Evolutionary conservation across 129 eudicot genomes (phyloP).

Genomic region (Artemisia tridentata): DNA sequence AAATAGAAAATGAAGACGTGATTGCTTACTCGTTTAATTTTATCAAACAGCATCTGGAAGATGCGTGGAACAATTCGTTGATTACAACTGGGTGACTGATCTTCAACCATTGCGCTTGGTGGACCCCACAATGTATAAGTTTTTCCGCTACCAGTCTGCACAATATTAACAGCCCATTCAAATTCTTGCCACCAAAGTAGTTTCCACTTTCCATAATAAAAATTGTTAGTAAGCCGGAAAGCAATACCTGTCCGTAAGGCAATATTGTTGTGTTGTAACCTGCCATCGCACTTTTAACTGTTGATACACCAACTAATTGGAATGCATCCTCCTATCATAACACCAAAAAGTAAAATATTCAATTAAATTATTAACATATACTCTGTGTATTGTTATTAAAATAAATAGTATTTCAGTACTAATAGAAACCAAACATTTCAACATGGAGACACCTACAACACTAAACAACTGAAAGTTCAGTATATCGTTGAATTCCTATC

Average conservation of each 20-base stretch:
- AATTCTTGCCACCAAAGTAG: slow-evolving; percentile 6
- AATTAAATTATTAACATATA: background rate
- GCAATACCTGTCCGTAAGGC: slow-evolving; percentile 85
- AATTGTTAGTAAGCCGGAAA: background rate
- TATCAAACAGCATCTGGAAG: slow-evolving; percentile 72
- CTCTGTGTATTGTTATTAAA: no score
- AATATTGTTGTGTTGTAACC: slow-evolving; percentile 87
- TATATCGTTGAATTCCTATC: background rate
- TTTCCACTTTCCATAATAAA: background rate
- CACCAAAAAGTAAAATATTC: slow-evolving; percentile 8
- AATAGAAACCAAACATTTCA: no score
- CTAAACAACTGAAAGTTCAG: background rate
- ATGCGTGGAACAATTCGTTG: slow-evolving; percentile 95
- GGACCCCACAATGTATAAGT: slow-evolving; percentile 99
- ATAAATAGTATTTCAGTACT: no score
- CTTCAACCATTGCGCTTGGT: slow-evolving; percentile 91
- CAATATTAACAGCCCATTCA: slow-evolving; percentile 14
- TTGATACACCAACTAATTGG: slow-evolving; percentile 68
- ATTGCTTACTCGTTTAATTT: slow-evolving; percentile 66
- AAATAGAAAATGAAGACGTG: slow-evolving; percentile 15
- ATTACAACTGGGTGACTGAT: slow-evolving; percentile 44
- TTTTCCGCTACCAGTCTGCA: slow-evolving; percentile 94
- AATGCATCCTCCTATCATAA: slow-evolving; percentile 76
- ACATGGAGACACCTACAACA: background rate
- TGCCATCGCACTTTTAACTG: slow-evolving; percentile 83